Evolutionary conservation across 768 basidiomycete genomes (phyloP), one percentile per base, ranked within the genome.

Genomic region (Boletus coccyginus): DNA sequence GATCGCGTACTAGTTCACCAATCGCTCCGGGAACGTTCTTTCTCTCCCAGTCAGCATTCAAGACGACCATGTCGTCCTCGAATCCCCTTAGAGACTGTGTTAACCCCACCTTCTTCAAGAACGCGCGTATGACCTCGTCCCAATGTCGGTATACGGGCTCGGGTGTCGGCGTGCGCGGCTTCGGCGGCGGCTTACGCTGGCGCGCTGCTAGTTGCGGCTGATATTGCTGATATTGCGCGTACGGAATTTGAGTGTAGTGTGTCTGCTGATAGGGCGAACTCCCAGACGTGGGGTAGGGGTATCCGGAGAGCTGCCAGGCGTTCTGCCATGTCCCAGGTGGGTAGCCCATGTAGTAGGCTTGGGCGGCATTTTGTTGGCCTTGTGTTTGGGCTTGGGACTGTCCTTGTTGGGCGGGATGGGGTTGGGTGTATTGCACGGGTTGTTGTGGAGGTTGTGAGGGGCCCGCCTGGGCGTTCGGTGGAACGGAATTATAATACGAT

Each of bases 31-130:
- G 81, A 8, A 89, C 74, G n/a, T 72, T 76, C 55, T 75, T 73
- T 38, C 75, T 74, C 69, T 90, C 89, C 80, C 84, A 88, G 2
- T 82, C 80, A 0, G 77, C 66, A 57, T 83, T 90, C 73, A 90
- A 69, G n/a, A 88, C 78, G 6, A 90, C 65, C 73, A 90, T 79
- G 63, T 92, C 89, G n/a, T 77, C 70, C 60, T 88, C 83, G 46
- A 92, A 82, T 0, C 86, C 89, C 38, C 74, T 75, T 43, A 83
- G 62, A 0, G 87, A 77, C 63, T 90, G 85, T 1, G 70, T 75
- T 21, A 90, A 67, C 5, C 85, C 82, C 17, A 83, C 74, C 43
- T 78, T 74, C 14, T 69, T 65, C 57, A 90, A 65, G 55, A 90
- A 90, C 9, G 72, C 63, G 49, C 74, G 75, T 31, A 89, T 60